Percentiles rank a stretch among this genome's conserved stretches.
phyloP scores from a whole-genome alignment of 352 stramenopile genomes.

The Peronospora farinosa region DNA sequence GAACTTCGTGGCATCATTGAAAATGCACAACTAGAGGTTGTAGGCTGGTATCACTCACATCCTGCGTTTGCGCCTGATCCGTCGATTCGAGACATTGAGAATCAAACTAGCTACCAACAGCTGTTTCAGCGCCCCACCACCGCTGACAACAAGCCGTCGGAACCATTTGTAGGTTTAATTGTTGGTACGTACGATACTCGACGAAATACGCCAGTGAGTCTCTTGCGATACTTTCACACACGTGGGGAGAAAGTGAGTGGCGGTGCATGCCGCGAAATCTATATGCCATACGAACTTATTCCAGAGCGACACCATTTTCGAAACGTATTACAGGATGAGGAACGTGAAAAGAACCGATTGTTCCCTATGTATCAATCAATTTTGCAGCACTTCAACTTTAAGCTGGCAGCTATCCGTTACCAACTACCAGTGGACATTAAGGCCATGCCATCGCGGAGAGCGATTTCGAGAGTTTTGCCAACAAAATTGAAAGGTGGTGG shows the following conservation, averaged over 20 bases:
- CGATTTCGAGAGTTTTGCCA: slow-evolving; percentile 7
- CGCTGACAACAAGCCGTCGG: slow-evolving; percentile 26
- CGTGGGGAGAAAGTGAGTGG: slow-evolving; percentile 63
- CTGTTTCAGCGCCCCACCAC: slow-evolving; percentile 65
- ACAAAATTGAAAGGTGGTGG: slow-evolving; percentile 11
- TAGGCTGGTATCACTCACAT: slow-evolving; percentile 95
- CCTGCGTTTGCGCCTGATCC: slow-evolving; percentile 90
- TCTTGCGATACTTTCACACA: slow-evolving; percentile 85
- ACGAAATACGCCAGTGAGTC: slow-evolving; percentile 55
- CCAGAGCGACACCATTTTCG: slow-evolving; percentile 45
- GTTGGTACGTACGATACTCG: slow-evolving; percentile 90
- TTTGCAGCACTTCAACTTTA: slow-evolving; percentile 25
- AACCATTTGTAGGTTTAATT: slow-evolving; percentile 93
- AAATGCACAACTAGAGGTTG: slow-evolving; percentile 83
- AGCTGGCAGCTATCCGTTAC: slow-evolving; percentile 3
- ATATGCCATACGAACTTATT: slow-evolving; percentile 67
- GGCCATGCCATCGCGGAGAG: neutral
- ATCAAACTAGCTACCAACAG: slow-evolving; percentile 90
- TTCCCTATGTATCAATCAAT: slow-evolving; percentile 44
- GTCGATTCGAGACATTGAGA: slow-evolving; percentile 91
- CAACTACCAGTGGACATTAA: slow-evolving; percentile 8
- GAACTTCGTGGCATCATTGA: slow-evolving; percentile 87
- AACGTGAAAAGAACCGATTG: slow-evolving; percentile 21
- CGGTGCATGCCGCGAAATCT: slow-evolving; percentile 39
- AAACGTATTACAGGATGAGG: slow-evolving; percentile 43